Percentiles rank a stretch among this genome's conserved stretches.
Conservation (phyloP, 2,329 filamentous ascomycete species). For the Pseudonectria buxi region DNA sequence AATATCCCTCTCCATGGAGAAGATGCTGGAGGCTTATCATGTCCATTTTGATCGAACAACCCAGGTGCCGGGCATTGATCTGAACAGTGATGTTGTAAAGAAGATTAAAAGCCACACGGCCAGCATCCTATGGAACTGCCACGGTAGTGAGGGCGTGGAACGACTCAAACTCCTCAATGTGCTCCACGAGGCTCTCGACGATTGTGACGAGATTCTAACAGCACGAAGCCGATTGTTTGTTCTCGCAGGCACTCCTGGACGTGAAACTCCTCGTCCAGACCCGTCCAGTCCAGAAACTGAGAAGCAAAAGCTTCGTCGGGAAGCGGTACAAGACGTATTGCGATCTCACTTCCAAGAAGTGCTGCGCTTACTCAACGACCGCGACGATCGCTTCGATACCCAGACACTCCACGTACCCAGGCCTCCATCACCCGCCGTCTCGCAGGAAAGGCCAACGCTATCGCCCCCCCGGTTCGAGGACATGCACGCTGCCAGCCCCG, state of each 20-base stretch:
- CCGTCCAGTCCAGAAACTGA: slow-evolving; percentile 9
- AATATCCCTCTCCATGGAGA: slow-evolving; percentile 37
- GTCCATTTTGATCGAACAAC: slow-evolving; percentile 19
- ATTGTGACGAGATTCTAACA: slow-evolving; percentile 38
- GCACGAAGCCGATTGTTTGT: slow-evolving; percentile 14
- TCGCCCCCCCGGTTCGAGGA: slow-evolving; percentile 33
- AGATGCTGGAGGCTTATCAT: slow-evolving; percentile 34
- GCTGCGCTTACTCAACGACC: slow-evolving; percentile 38
- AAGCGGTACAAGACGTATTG: slow-evolving; percentile 38
- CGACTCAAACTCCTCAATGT: slow-evolving; percentile 31
- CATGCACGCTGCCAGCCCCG: slow-evolving; percentile 40
- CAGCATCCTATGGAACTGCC: slow-evolving; percentile 15
- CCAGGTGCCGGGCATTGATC: slow-evolving; percentile 4
- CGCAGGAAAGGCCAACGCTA: slow-evolving; percentile 1
- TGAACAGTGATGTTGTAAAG: slow-evolving; percentile 18
- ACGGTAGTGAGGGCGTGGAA: slow-evolving; percentile 14
- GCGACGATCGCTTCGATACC: slow-evolving; percentile 24
- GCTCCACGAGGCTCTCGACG: slow-evolving; percentile 35
- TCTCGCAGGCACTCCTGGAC: background rate
- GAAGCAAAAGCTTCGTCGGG: slow-evolving; percentile 20
- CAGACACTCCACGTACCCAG: slow-evolving; percentile 16
- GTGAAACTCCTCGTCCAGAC: background rate
- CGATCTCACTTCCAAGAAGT: slow-evolving; percentile 45
- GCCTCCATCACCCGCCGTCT: slow-evolving; percentile 8
- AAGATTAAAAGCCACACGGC: slow-evolving; percentile 21